Base-by-base conservation (phyloP, 148 eudicot genomes). In the Rhododendron molle region DNA sequence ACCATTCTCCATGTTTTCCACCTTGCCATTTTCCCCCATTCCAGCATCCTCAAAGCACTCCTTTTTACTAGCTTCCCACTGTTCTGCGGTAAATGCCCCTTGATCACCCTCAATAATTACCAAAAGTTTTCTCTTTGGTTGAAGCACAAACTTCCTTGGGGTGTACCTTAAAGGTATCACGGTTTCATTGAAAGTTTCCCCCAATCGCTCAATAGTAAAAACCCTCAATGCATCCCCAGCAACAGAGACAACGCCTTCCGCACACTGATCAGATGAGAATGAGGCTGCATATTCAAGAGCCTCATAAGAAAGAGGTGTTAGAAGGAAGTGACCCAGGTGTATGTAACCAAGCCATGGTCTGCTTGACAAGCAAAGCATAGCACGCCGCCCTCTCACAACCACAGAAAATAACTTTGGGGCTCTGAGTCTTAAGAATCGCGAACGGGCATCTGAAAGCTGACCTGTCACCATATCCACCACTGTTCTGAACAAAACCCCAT, bases 401-500 rank as follows among this genome's bases (percentile, higher is more conserved):
- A 97, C 91, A 60, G 99, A 93, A 80, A 97, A 97, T 50, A 97
- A 92, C 87, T 97, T 97, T 3, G 98, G 98, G 23, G 99, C 92
- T 88, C 96, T 90, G 49, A 97, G 91, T 71, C 99, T 98, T 82
- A 97, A 89, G 88, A 97, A 97, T 54, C 99, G 92, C 12, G 99
- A 94, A 80, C 99, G 98, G 10, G 99, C 95, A 88, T 97, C 99
- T 65, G 98, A 97, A 60, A 97, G 95, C 87, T 95, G 98, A 82
- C 99, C 99, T 2, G 98, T 94, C 65, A 95, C 95, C 99, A 97
- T 97, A 85, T 97, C 99, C 62, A 97, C 99, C 52, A 97, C 99
- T 7, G 99, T 95, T 89, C 99, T 92, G 85, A 95, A 95, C 28
- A 97, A 82, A 86, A 97, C 99, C 81, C 99, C 99, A 80, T 94